phyloP scores from a whole-genome alignment of 2,329 filamentous ascomycete genomes.

The Fusarium metavorans region DNA sequence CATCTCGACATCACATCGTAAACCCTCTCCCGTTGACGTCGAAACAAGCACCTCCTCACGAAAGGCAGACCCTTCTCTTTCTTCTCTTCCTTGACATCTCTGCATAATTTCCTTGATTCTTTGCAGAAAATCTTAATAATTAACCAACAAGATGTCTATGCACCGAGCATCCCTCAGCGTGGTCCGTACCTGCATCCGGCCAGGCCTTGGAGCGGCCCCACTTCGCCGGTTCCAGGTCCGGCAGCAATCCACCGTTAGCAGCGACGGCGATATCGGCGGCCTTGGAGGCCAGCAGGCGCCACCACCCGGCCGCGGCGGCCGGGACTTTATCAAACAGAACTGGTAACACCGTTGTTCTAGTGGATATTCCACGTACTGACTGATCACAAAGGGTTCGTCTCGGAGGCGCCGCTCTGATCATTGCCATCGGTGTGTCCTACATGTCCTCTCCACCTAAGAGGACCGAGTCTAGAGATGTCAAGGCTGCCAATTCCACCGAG shows the following conservation, averaged over 20 bases:
- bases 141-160: constrained; percentile 1
- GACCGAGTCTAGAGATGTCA: neutral
- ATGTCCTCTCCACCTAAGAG: constrained; percentile 6
- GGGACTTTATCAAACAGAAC: neutral
- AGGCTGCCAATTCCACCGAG: constrained; percentile 8
- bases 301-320: neutral
- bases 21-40: neutral
- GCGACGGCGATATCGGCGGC: constrained; percentile 7
- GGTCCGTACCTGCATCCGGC: constrained; percentile 7
- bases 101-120: neutral
- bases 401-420: constrained; percentile 3
- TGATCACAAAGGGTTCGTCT: neutral
- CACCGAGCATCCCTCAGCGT: neutral
- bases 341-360: neutral
- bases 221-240: constrained; percentile 12
- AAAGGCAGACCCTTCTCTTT: neutral
- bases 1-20: constrained; percentile 11
- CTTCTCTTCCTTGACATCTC: neutral
- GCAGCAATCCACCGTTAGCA: constrained; percentile 13
- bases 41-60: neutral
- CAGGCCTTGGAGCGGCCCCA: constrained; percentile 3
- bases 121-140: neutral
- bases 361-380: neutral
- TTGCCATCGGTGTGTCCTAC: neutral
- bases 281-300: constrained; percentile 6